Conservation (phyloP, 2,329 filamentous ascomycete genomes). For the Endothia cerciana region DNA sequence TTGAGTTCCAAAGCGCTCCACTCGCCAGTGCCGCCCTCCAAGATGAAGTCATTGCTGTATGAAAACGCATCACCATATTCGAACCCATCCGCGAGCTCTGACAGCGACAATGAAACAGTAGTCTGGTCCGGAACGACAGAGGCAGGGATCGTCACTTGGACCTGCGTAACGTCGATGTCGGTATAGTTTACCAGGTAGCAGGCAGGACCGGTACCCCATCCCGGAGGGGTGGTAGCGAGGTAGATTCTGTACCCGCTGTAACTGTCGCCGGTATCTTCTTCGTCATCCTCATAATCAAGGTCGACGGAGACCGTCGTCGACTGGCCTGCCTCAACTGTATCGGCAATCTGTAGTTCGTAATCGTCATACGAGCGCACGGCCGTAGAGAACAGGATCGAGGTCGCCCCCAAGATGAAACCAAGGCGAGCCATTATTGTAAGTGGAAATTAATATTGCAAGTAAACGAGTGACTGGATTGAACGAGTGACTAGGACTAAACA, state of each 20-base stretch:
- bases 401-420: neutral
- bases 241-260: conserved; percentile 37
- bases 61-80: conserved; percentile 17
- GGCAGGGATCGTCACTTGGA: conserved; percentile 38
- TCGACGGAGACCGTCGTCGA: conserved; percentile 13
- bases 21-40: conserved; percentile 25
- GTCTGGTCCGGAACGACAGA: conserved; percentile 36
- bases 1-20: conserved; percentile 27
- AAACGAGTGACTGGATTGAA: conserved; percentile 6
- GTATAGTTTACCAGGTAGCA: conserved; percentile 41
- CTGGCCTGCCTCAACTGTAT: conserved; percentile 13
- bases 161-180: conserved; percentile 33
- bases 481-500: neutral
- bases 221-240: conserved; percentile 38
- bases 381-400: neutral
- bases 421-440: conserved; percentile 10
- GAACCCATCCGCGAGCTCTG: conserved; percentile 28
- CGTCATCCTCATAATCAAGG: neutral
- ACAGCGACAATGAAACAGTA: conserved; percentile 37
- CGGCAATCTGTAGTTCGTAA: neutral
- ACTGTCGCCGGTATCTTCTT: conserved; percentile 32
- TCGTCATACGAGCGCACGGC: conserved; percentile 2
- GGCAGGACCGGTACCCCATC: conserved; percentile 37
- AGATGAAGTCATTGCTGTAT: conserved; percentile 27
- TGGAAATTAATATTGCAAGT: conserved; percentile 1